A percentile compares a stretch with the other conserved stretches of the same genome.
These are phyloP conservation scores for Cardiospermum halicacabum DNA, from an alignment of 345 rosid species.

Conservation along the genomic window DNA sequence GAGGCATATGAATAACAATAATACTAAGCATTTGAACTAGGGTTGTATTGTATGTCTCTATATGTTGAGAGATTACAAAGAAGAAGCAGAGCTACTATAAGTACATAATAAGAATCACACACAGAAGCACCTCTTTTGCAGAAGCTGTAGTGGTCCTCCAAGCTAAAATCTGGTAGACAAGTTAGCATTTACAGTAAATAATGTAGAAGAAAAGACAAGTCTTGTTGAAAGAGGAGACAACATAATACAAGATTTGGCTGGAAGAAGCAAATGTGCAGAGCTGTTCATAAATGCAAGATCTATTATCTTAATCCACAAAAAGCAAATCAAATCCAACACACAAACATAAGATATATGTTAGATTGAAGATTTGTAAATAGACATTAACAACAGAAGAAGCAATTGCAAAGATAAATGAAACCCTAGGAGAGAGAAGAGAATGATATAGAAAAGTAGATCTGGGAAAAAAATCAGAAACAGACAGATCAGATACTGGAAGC, in stretches of 20 bases:
- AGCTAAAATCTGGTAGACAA: slow-evolving; percentile 1
- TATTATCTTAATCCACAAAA: slow-evolving; percentile 5
- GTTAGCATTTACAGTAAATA: too few species aligned
- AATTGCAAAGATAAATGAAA: too few species aligned
- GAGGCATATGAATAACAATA: too few species aligned
- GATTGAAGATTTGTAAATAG: not conserved
- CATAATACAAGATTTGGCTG: not conserved
- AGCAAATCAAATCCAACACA: not conserved
- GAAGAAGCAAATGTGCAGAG: not conserved
- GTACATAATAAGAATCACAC: too few species aligned
- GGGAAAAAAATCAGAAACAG: slow-evolving; percentile 37
- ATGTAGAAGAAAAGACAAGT: not conserved
- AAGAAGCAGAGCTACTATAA: too few species aligned
- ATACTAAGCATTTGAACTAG: too few species aligned
- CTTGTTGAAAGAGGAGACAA: not conserved
- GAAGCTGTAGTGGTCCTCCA: slow-evolving; percentile 13
- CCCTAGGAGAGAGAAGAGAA: slow-evolving; percentile 25
- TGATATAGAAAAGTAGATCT: slow-evolving; percentile 32
- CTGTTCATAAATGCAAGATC: not conserved
- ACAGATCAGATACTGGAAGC: slow-evolving; percentile 41
- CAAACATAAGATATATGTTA: not conserved
- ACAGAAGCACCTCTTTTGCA: not conserved
- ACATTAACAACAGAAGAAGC: too few species aligned
- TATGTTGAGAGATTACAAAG: too few species aligned
- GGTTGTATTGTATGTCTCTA: too few species aligned